Percentiles rank a stretch among this genome's conserved stretches.
phyloP scores from a whole-genome alignment of 495 filamentous ascomycete genomes.

The Polyplosphaeria fusca region DNA sequence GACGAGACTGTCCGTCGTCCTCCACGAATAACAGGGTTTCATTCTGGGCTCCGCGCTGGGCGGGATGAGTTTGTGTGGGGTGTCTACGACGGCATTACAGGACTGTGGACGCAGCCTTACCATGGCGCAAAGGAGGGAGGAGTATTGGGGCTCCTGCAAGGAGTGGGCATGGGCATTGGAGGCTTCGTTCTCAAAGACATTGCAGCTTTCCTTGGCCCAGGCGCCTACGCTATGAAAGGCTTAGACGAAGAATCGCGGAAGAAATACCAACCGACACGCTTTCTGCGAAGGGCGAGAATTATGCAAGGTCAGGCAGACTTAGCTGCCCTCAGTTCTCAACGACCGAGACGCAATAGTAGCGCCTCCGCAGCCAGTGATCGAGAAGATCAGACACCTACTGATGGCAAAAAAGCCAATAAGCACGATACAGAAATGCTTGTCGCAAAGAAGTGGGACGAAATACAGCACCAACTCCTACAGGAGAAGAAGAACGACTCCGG shows the following conservation, averaged over 20 bases:
- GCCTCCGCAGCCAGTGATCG: background rate
- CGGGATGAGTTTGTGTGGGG: conserved; percentile 66
- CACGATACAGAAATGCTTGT: background rate
- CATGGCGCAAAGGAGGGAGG: conserved; percentile 60
- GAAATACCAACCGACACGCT: conserved; percentile 30
- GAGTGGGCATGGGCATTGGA: conserved; percentile 70
- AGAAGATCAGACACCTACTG: background rate
- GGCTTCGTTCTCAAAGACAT: conserved; percentile 71
- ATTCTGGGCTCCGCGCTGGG: conserved; percentile 64
- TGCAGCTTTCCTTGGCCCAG: conserved; percentile 59
- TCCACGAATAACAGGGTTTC: conserved; percentile 62
- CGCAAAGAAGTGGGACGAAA: background rate
- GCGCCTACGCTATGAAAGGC: conserved; percentile 66
- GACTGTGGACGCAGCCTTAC: conserved; percentile 63
- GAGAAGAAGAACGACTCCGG: conserved; percentile 2
- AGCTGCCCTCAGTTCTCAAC: conserved; percentile 2
- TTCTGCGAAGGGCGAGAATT: conserved; percentile 33
- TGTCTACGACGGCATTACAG: conserved; percentile 70
- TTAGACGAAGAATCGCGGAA: conserved; percentile 44
- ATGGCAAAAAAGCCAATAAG: background rate
- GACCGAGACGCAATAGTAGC: background rate
- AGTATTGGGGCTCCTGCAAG: conserved; percentile 58
- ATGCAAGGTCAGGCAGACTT: conserved; percentile 36
- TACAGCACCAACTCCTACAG: background rate
- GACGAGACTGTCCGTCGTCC: conserved; percentile 50